A percentile compares a stretch with the other conserved stretches of the same genome.
phyloP scores from a whole-genome alignment of 106 monocot species.

The Phalaenopsis aphrodite region DNA sequence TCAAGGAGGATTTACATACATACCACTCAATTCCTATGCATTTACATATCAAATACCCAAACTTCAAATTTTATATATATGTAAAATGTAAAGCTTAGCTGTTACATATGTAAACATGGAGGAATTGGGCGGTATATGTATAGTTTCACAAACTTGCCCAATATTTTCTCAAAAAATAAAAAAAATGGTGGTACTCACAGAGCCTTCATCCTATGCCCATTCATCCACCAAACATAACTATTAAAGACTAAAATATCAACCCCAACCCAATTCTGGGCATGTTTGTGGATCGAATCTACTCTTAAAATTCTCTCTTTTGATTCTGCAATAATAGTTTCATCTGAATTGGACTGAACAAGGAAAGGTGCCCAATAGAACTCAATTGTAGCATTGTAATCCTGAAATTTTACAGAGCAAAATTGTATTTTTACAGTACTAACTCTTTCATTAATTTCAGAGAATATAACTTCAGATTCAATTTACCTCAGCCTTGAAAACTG shows the following conservation, averaged over 20 bases:
- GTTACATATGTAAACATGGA: no score
- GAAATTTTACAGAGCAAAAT: not conserved
- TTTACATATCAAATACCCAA: no score
- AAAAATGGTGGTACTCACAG: conserved; percentile 6
- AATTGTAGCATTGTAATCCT: conserved; percentile 60
- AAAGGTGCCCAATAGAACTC: conserved; percentile 82
- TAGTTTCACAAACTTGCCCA: no score
- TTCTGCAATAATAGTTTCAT: conserved; percentile 24
- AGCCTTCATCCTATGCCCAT: conserved; percentile 47
- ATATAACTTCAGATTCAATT: not conserved
- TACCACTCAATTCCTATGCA: not conserved
- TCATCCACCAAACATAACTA: conserved; percentile 74
- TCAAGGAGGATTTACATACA: not conserved
- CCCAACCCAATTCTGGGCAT: conserved; percentile 43
- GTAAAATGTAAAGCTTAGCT: no score
- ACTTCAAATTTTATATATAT: no score
- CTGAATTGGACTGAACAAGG: conserved; percentile 57
- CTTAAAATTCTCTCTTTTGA: conserved; percentile 39
- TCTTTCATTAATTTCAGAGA: not conserved
- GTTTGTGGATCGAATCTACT: conserved; percentile 46
- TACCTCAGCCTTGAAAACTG: conserved; percentile 54
- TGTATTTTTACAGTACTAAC: not conserved
- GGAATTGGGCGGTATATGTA: no score
- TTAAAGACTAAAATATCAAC: conserved; percentile 66
- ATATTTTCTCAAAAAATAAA: not conserved